phyloP scores from a whole-genome alignment of 495 filamentous ascomycete genomes.

The Neurospora sp. region DNA sequence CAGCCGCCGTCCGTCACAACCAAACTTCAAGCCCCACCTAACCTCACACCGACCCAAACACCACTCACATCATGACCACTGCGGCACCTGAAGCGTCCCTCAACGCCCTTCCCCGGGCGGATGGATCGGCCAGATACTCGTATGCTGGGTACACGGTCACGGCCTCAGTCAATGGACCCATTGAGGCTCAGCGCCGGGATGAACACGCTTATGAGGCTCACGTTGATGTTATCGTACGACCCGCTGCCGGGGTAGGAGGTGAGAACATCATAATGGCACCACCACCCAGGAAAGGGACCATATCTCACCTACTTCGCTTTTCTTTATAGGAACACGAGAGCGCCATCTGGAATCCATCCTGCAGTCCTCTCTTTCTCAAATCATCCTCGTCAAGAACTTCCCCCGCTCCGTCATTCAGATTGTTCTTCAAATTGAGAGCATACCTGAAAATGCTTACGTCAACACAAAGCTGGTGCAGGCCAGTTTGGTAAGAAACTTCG shows the following conservation, averaged over 20 bases:
- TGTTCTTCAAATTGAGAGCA: slow-evolving; percentile 51
- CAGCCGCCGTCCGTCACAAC: neutral
- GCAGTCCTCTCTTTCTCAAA: slow-evolving; percentile 53
- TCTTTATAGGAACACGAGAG: slow-evolving; percentile 51
- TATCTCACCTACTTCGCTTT: slow-evolving; percentile 30
- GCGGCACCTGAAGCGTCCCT: slow-evolving; percentile 38
- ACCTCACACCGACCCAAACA: neutral
- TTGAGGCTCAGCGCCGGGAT: slow-evolving; percentile 79
- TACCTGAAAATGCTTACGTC: slow-evolving; percentile 45
- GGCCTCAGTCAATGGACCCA: slow-evolving; percentile 81
- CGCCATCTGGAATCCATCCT: slow-evolving; percentile 64
- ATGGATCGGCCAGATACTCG: slow-evolving; percentile 81
- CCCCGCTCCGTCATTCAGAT: slow-evolving; percentile 59
- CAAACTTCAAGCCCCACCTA: neutral
- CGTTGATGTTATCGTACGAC: slow-evolving; percentile 83
- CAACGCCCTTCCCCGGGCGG: slow-evolving; percentile 57
- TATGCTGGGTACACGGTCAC: slow-evolving; percentile 71
- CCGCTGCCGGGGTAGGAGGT: slow-evolving; percentile 76
- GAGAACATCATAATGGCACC: slow-evolving; percentile 31
- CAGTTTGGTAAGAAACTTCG: slow-evolving; percentile 28
- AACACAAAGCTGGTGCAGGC: slow-evolving; percentile 41
- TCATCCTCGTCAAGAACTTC: slow-evolving; percentile 58
- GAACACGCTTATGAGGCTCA: slow-evolving; percentile 82
- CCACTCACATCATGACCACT: slow-evolving; percentile 29
- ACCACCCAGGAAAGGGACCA: neutral